A percentile compares a stretch with the other conserved stretches of the same genome.
phyloP scores from a whole-genome alignment of 2,329 filamentous ascomycete species.

The Pleoardoris graminearum region DNA sequence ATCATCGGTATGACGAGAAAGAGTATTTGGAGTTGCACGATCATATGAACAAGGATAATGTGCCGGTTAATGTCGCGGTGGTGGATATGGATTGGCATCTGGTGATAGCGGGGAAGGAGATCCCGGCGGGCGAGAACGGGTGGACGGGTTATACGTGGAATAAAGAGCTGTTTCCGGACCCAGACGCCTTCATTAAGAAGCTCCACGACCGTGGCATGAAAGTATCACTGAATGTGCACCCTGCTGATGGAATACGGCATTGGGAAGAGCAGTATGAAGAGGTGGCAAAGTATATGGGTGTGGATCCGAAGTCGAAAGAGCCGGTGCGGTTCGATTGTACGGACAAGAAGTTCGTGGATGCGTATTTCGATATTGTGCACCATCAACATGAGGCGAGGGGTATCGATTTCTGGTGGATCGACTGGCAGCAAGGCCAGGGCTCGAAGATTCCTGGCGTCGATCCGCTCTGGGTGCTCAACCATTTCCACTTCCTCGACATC shows the following conservation, averaged over 20 bases:
- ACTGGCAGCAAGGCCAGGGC: conserved; percentile 66
- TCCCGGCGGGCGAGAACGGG: conserved; percentile 46
- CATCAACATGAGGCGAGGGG: conserved; percentile 59
- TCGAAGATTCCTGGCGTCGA: conserved; percentile 62
- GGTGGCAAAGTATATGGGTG: conserved; percentile 57
- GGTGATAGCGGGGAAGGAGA: conserved; percentile 47
- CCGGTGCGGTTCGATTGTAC: conserved; percentile 62
- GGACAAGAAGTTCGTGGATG: conserved; percentile 58
- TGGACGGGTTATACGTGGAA: conserved; percentile 69
- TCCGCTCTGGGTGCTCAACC: conserved; percentile 67
- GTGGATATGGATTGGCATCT: conserved; percentile 71
- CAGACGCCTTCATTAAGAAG: conserved; percentile 54
- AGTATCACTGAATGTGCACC: conserved; percentile 64
- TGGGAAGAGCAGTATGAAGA: conserved; percentile 61
- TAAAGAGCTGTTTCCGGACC: conserved; percentile 60
- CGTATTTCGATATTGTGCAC: conserved; percentile 62
- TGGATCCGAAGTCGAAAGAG: conserved; percentile 55
- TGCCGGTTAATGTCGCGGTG: conserved; percentile 63
- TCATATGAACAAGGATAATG: conserved; percentile 53
- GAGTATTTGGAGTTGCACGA: conserved; percentile 64
- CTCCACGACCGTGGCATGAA: conserved; percentile 59
- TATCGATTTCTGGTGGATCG: conserved; percentile 69
- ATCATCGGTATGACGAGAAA: conserved; percentile 60
- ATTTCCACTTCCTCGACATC: conserved; percentile 64
- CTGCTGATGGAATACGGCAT: conserved; percentile 60